Percentiles rank a stretch among this genome's conserved stretches.
Evolutionary conservation across 805 yeast genomes (phyloP).

Genomic region (Pachysolen tannophilus): DNA sequence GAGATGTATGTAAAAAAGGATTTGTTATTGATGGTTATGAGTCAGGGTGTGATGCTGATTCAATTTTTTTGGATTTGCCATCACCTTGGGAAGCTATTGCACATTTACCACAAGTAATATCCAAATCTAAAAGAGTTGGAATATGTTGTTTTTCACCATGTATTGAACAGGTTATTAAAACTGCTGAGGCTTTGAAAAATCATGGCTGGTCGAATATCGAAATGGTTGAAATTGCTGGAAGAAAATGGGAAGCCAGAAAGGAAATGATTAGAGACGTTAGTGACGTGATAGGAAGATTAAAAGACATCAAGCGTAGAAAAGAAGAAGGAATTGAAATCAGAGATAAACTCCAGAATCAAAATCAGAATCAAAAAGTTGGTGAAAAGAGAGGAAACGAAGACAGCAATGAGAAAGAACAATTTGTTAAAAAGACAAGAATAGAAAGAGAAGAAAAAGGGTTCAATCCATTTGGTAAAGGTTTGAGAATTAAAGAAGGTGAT

Average conservation of each 20-base stretch:
- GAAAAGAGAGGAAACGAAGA: conserved; percentile 12
- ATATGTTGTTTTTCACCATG: conserved; percentile 97
- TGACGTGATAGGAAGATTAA: conserved; percentile 72
- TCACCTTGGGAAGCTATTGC: conserved; percentile 96
- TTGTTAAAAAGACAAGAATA: conserved; percentile 7
- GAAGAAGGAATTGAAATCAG: conserved; percentile 43
- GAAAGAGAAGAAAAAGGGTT: conserved; percentile 39
- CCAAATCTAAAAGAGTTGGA: conserved; percentile 45
- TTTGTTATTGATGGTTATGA: conserved; percentile 42
- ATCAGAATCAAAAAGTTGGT: conserved; percentile 1
- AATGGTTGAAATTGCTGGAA: conserved; percentile 85
- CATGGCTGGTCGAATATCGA: conserved; percentile 83
- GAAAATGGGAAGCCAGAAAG: conserved; percentile 83
- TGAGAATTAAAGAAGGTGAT: conserved; percentile 83
- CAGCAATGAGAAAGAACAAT: conserved; percentile 26
- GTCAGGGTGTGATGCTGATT: conserved; percentile 30
- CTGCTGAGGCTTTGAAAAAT: conserved; percentile 64
- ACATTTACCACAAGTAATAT: conserved; percentile 51
- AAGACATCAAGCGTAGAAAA: conserved; percentile 72
- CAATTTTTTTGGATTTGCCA: conserved; percentile 86
- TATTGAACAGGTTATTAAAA: conserved; percentile 90
- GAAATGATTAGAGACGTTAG: conserved; percentile 76
- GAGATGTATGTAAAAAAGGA: conserved; percentile 90
- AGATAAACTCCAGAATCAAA: not conserved
- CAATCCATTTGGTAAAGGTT: conserved; percentile 92